phyloP scores from a whole-genome alignment of 805 yeast species.

The Pichia rugopelliculosa region DNA sequence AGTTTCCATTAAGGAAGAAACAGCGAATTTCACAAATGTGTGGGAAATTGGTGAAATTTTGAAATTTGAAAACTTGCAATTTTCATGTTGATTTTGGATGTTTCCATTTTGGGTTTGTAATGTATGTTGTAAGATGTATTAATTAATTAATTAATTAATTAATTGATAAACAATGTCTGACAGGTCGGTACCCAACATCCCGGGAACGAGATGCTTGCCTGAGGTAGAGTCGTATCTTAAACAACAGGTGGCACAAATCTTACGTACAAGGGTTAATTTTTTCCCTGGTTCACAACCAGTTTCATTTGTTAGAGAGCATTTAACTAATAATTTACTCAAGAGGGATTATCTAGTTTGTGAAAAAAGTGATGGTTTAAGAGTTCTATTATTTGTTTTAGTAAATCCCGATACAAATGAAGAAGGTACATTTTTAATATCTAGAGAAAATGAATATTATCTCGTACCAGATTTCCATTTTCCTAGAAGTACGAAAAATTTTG shows the following conservation, averaged over 20 bases:
- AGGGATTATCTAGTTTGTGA: slow-evolving; percentile 94
- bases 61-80: not conserved
- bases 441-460: slow-evolving; percentile 80
- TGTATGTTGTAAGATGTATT: not conserved
- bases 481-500: slow-evolving; percentile 34
- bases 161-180: slow-evolving; percentile 18
- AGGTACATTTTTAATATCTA: slow-evolving; percentile 79
- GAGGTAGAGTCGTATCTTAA: slow-evolving; percentile 62
- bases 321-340: slow-evolving; percentile 48
- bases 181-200: slow-evolving; percentile 71
- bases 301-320: slow-evolving; percentile 72
- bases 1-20: not conserved
- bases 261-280: slow-evolving; percentile 44
- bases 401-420: slow-evolving; percentile 68
- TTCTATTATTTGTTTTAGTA: slow-evolving; percentile 59
- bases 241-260: slow-evolving; percentile 55
- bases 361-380: slow-evolving; percentile 88
- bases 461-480: slow-evolving; percentile 87
- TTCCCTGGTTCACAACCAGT: slow-evolving; percentile 97
- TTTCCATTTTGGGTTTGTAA: slow-evolving; percentile 1
- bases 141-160: no score
- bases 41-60: not conserved
- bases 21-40: not conserved
- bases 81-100: not conserved
- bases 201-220: slow-evolving; percentile 74